Percentiles rank a stretch among this genome's conserved stretches.
Conservation (phyloP, 192 early-diverging fungal species). For the Phlyctochytrium arcticum region DNA sequence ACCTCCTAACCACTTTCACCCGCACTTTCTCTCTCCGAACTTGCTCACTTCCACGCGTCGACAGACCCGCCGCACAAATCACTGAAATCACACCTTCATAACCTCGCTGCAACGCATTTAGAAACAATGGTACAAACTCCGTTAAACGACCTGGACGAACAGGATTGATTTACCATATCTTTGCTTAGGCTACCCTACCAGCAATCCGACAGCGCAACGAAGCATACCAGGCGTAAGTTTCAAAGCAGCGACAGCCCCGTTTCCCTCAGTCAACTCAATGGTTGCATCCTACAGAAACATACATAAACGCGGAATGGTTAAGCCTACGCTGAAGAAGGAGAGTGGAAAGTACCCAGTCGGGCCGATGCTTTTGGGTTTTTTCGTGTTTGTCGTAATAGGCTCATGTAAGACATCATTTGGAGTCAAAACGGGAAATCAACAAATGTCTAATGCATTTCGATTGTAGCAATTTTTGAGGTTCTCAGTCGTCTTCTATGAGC, state of each 20-base stretch:
- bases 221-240: conserved; percentile 7
- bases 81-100: no score
- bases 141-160: no score
- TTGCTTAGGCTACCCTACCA: conserved; percentile 26
- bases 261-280: background rate
- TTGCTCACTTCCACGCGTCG: no score
- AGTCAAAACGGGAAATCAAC: background rate
- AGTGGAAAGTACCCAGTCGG: conserved; percentile 25
- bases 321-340: conserved; percentile 18
- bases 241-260: background rate
- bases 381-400: conserved; percentile 28
- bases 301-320: conserved; percentile 31
- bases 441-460: background rate
- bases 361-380: conserved; percentile 22
- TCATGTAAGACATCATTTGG: conserved; percentile 18
- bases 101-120: no score
- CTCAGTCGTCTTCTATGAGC: background rate
- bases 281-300: conserved; percentile 16
- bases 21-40: no score
- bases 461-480: background rate
- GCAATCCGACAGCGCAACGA: conserved; percentile 26
- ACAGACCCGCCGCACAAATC: no score
- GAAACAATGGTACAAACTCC: no score
- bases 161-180: no score
- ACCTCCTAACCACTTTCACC: no score